Evolutionary conservation across 2,329 filamentous ascomycete species (phyloP).

Genomic region (Penicillium brasilianum): DNA sequence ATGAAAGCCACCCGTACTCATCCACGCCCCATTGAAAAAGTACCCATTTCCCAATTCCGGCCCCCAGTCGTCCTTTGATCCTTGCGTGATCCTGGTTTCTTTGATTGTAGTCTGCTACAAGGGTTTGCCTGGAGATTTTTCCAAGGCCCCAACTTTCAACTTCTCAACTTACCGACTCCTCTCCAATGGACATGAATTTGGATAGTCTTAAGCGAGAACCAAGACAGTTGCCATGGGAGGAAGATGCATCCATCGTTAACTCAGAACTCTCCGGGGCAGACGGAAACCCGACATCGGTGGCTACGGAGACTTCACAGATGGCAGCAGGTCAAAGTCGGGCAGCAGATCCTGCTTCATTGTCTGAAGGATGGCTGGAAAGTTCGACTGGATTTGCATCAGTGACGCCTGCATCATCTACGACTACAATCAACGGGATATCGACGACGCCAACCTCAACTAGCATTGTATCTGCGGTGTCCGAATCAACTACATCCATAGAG

Average conservation of each 20-base stretch:
- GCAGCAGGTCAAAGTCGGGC: background rate
- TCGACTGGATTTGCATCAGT: background rate
- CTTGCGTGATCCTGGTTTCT: background rate
- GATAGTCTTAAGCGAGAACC: background rate
- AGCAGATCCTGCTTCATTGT: background rate
- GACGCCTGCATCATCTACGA: background rate
- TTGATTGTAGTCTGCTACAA: background rate
- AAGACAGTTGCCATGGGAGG: background rate
- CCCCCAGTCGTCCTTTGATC: slow-evolving; percentile 5
- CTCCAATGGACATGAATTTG: background rate
- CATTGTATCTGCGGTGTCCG: background rate
- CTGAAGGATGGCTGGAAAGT: background rate
- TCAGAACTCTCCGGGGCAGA: background rate
- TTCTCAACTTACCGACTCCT: too few relatives aligned
- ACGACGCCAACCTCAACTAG: background rate
- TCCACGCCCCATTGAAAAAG: slow-evolving; percentile 1
- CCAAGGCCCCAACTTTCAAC: background rate
- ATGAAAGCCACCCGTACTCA: slow-evolving; percentile 3
- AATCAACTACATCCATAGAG: background rate
- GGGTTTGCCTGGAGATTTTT: background rate
- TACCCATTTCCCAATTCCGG: background rate
- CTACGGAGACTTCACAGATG: background rate
- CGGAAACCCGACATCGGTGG: background rate
- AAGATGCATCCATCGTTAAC: background rate
- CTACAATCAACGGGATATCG: background rate